Base-by-base conservation (phyloP, 768 basidiomycete species). In the Serendipita vermifera region DNA sequence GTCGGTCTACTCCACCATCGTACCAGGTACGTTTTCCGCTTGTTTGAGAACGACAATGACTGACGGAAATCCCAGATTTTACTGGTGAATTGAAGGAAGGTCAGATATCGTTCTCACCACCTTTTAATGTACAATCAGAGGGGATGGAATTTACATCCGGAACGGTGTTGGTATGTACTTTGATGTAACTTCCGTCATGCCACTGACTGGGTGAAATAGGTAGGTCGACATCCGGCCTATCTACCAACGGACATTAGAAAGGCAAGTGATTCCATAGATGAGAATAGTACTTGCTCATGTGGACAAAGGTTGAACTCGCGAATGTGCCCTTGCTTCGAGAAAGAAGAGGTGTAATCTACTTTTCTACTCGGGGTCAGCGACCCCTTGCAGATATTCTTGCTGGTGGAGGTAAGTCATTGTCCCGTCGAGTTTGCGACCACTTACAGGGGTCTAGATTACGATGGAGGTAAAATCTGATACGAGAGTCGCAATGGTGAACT, bases 241-340 rank as follows among this genome's bases (percentile, higher is more conserved):
- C 46, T 51, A 20, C 46, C 46, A 31, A 51, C 46, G 7, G 46
- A 51, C 46, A 51, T 51, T 31, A 22, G 17, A 31, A 51, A 51
- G 46, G 46, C 32, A 9, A 22, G 46, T 41, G 5, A 38, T 26
- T 6, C 27, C 5, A 6, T 41, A 6, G 7, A n/a, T n/a, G 15
- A n/a, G 26, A 41, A 20, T 7, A 5, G 15, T 26, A 41, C 17
- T 7, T n/a, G 26, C 6, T 41, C 17, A 41, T 20, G 26, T 41
- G 15, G 7, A 41, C n/a, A 7, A 20, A 41, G 39, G 39, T 41
- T 7, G 26, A 41, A 51, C 46, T 51, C 5, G 46, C 46, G 9
- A 27, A 51, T 29, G 32, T 51, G n/a, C 17, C 46, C 7, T 24
- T 7, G 5, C 24, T 51, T n/a, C 17, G 27, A 9, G 24, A 51